Base-by-base conservation (phyloP, 2,329 filamentous ascomycete species). In the Tolypocladium tropicale region DNA sequence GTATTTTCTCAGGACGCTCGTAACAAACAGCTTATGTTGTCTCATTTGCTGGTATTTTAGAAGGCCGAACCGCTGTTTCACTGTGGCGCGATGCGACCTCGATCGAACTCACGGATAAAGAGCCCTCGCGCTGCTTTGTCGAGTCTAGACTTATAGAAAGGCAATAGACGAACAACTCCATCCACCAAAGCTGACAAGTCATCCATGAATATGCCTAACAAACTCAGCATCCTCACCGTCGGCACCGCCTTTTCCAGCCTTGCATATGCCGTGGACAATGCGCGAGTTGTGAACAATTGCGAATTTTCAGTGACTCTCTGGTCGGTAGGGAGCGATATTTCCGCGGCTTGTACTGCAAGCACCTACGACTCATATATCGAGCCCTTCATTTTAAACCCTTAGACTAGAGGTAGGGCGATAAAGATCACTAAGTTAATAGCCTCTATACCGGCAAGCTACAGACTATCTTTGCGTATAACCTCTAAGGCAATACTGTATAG, bases 391-490 rank as follows among this genome's bases (percentile, higher is more conserved):
- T 62, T 61, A 41, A 73, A 75, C 65, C 64, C 70, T 50, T 56
- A 61, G 32, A 70, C 71, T 4, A 72, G 72, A 54, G 73, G 73
- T 46, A 67, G 64, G 57, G 64, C 71, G 32, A 62, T 75, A 59
- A 75, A 75, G 62, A 62, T 74, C 53, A 72, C 72, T 7, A 61
- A 1, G 53, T 63, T 30, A 65, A 74, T 58, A 72, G 72, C 46
- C 65, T 75, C 43, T 73, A 64, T 66, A 70, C 65, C 3, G 70
- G 70, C 58, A 66, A 67, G n/a, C 64, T 73, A 28, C 70, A 75
- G 68, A 70, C 68, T 61, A 66, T 68, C 58, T 73, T 70, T 52
- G 72, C 72, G 41, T 73, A 72, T 61, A 73, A 61, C 63, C 67
- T 75, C 37, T 67, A 71, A 52, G 62, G 61, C 54, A 57, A 43